Evolutionary conservation across 208 protist genomes (phyloP).

Genomic region (Leishmania lainsoni): DNA sequence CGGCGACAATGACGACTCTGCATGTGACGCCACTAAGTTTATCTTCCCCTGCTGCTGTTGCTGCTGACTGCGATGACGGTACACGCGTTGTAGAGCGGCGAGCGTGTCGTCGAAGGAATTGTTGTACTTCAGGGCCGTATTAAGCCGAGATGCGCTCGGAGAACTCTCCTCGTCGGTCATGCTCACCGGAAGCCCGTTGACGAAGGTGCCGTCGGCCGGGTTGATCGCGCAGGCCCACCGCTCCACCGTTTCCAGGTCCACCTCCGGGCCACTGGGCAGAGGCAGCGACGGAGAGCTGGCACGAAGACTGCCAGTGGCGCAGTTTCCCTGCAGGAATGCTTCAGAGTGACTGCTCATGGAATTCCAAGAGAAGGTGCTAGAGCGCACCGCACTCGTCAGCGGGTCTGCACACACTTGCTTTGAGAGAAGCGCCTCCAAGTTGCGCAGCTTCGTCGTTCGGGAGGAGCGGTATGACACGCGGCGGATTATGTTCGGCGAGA

Average conservation of each 20-base stretch:
- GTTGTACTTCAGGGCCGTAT: slow-evolving; percentile 18
- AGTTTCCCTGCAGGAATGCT: not conserved
- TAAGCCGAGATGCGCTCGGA: not conserved
- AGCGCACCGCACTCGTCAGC: not conserved
- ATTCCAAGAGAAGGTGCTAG: slow-evolving; percentile 1
- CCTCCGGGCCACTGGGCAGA: not conserved
- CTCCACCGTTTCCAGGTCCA: slow-evolving; percentile 32
- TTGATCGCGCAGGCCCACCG: slow-evolving; percentile 50
- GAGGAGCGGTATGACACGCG: slow-evolving; percentile 80
- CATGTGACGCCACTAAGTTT: not conserved
- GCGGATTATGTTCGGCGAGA: slow-evolving; percentile 78
- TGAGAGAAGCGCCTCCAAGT: slow-evolving; percentile 50
- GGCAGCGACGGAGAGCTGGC: not conserved
- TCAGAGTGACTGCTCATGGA: not conserved
- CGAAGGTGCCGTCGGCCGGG: slow-evolving; percentile 61
- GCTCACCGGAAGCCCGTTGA: slow-evolving; percentile 49
- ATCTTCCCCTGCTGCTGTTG: slow-evolving; percentile 9
- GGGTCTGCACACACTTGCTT: slow-evolving; percentile 6
- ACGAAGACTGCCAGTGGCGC: too few relatives aligned
- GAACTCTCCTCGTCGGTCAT: slow-evolving; percentile 3
- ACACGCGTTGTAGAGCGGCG: slow-evolving; percentile 34
- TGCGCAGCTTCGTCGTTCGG: slow-evolving; percentile 52
- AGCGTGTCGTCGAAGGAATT: slow-evolving; percentile 53
- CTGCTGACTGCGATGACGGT: slow-evolving; percentile 28
- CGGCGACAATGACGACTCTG: not conserved